phyloP scores from a whole-genome alignment of 257 asterid genomes.

The Fraxinus anomala region DNA sequence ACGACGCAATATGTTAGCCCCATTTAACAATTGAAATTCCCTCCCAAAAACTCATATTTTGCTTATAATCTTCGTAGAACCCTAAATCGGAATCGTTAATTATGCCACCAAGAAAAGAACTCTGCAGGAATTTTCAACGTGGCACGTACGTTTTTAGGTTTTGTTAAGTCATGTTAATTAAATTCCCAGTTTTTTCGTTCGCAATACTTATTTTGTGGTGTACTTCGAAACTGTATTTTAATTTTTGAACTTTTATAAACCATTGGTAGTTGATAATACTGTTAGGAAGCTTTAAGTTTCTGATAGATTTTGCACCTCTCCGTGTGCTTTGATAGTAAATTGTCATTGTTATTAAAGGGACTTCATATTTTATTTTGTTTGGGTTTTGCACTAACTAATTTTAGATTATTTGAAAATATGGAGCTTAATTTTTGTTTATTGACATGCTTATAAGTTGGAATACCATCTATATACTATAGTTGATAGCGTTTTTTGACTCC shows the following conservation, averaged over 20 bases:
- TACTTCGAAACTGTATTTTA: background rate
- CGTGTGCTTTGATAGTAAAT: background rate
- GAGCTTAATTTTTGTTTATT: background rate
- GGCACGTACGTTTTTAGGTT: constrained; percentile 54
- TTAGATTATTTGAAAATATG: background rate
- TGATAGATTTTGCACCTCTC: background rate
- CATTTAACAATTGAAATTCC: constrained; percentile 15
- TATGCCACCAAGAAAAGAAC: constrained; percentile 77
- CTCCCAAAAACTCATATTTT: constrained; percentile 12
- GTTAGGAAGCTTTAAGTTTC: background rate
- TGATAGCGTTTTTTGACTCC: background rate
- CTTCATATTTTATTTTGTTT: background rate
- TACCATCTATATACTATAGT: background rate
- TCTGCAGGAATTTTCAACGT: constrained; percentile 72
- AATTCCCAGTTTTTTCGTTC: background rate
- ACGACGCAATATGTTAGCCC: background rate
- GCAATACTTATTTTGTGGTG: background rate
- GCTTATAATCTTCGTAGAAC: constrained; percentile 24
- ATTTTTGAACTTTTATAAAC: background rate
- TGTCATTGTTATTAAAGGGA: background rate
- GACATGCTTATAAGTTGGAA: background rate
- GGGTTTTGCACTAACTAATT: background rate
- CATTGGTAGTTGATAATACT: background rate
- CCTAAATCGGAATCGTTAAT: constrained; percentile 22
- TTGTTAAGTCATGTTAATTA: background rate